These are phyloP conservation scores for Pyrrhoderma noxium DNA, from an alignment of 1,284 basidiomycete genomes.

Conservation along the genomic window DNA sequence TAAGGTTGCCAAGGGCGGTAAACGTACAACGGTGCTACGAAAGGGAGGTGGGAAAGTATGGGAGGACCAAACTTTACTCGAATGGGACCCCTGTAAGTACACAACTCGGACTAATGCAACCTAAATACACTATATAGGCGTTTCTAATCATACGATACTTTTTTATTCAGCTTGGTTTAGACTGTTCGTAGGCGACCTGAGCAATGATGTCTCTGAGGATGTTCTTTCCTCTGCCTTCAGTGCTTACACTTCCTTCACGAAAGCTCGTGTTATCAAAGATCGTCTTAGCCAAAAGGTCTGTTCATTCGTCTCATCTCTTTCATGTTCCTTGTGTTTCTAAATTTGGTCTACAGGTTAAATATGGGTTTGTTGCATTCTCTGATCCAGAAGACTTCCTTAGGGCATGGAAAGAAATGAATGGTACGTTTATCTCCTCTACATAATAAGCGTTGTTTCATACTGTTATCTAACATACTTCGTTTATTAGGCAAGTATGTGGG, in stretches of 20 bases:
- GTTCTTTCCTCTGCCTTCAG: slow-evolving; percentile 88
- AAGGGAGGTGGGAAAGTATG: slow-evolving; percentile 94
- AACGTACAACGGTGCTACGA: slow-evolving; percentile 88
- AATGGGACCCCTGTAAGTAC: slow-evolving; percentile 92
- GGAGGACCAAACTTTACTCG: slow-evolving; percentile 95
- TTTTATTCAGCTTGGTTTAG: slow-evolving; percentile 87
- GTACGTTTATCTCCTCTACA: slow-evolving; percentile 37
- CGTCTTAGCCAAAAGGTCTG: slow-evolving; percentile 80
- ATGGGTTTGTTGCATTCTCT: slow-evolving; percentile 95
- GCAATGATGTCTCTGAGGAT: slow-evolving; percentile 97
- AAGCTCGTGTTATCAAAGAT: slow-evolving; percentile 92
- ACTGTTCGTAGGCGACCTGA: slow-evolving; percentile 95
- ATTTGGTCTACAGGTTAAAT: slow-evolving; percentile 67
- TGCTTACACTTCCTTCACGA: slow-evolving; percentile 88
- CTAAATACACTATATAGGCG: slow-evolving; percentile 3
- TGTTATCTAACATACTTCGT: slow-evolving; percentile 5
- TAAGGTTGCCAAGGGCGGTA: slow-evolving; percentile 83
- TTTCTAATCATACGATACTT: too few species aligned
- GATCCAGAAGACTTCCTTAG: slow-evolving; percentile 98
- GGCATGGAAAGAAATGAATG: slow-evolving; percentile 99
- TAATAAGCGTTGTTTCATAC: neutral
- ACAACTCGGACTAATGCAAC: slow-evolving; percentile 1
- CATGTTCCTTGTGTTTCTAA: neutral
- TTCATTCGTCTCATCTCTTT: neutral
- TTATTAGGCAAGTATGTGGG: slow-evolving; percentile 89